Percentiles rank a stretch among this genome's conserved stretches.
Conservation (phyloP, 2,329 filamentous ascomycete genomes). For the Trichoderma sp. region DNA sequence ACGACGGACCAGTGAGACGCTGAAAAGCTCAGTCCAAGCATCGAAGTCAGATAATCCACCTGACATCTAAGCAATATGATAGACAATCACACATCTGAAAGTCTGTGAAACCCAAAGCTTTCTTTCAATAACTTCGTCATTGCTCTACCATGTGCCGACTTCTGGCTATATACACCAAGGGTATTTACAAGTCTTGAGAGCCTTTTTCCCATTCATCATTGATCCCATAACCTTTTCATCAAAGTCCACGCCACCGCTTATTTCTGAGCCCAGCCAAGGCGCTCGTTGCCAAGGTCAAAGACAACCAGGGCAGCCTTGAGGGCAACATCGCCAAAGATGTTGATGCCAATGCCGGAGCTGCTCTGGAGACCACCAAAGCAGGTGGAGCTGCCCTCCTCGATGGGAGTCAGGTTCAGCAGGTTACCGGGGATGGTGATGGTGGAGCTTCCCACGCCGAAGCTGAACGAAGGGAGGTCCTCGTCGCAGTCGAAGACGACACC, state of each 20-base stretch:
- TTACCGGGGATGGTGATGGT: conserved; percentile 57
- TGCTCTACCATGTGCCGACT: conserved; percentile 10
- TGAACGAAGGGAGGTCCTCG: conserved; percentile 49
- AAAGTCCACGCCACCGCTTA: conserved; percentile 5
- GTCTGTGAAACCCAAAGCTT: no score
- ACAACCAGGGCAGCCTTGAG: conserved; percentile 62
- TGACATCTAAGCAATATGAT: no score
- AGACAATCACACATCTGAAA: no score
- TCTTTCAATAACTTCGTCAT: neutral
- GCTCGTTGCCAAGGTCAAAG: conserved; percentile 57
- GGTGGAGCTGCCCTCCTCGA: conserved; percentile 43
- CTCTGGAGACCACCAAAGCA: conserved; percentile 71
- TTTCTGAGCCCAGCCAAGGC: conserved; percentile 45
- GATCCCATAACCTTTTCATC: conserved; percentile 3
- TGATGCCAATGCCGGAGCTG: conserved; percentile 47
- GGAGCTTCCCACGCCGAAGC: conserved; percentile 59
- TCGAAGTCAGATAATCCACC: no score
- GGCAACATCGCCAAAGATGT: conserved; percentile 64
- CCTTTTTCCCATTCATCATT: neutral
- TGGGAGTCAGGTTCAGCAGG: conserved; percentile 54
- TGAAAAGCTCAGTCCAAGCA: no score
- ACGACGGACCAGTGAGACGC: no score
- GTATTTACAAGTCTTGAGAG: conserved; percentile 19
- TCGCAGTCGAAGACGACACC: conserved; percentile 51
- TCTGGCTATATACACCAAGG: neutral